A percentile compares a stretch with the other conserved stretches of the same genome.
These are phyloP conservation scores for Paecilomyces niveus DNA, from an alignment of 2,329 filamentous ascomycete species.

Conservation along the genomic window DNA sequence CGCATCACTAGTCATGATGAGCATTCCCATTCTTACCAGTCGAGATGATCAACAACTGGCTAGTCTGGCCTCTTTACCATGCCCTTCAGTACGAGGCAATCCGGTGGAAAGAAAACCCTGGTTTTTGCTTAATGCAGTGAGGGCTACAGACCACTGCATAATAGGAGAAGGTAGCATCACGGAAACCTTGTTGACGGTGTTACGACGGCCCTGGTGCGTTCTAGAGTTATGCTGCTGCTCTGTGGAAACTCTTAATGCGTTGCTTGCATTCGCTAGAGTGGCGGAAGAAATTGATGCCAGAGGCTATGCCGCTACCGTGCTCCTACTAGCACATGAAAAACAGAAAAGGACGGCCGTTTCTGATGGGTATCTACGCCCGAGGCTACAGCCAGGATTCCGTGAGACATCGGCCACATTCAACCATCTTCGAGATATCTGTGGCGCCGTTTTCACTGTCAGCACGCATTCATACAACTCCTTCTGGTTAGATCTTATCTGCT, in stretches of 20 bases:
- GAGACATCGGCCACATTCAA: neutral
- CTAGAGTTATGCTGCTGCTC: conserved; percentile 6
- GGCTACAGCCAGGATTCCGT: neutral
- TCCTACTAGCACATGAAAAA: conserved; percentile 4
- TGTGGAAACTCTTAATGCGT: neutral
- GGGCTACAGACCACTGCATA: conserved; percentile 4
- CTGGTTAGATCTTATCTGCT: neutral
- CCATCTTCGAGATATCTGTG: neutral
- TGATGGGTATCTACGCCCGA: neutral
- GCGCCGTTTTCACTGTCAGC: neutral
- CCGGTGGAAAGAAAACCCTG: neutral
- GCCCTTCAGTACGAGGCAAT: neutral
- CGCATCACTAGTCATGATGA: neutral
- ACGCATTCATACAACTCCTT: neutral
- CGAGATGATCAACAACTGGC: neutral
- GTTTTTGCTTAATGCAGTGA: conserved; percentile 7
- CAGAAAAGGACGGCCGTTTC: neutral
- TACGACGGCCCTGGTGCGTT: conserved; percentile 8
- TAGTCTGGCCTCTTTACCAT: neutral
- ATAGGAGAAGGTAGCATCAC: conserved; percentile 2
- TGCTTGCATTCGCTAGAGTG: conserved; percentile 1
- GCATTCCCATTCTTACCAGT: neutral
- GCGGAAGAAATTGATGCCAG: conserved; percentile 2
- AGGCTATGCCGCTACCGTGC: conserved; percentile 5
- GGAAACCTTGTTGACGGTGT: conserved; percentile 1